Percentiles rank a stretch among this genome's conserved stretches.
phyloP scores from a whole-genome alignment of 192 early-diverging fungal species.

The Backusella morwellensis region DNA sequence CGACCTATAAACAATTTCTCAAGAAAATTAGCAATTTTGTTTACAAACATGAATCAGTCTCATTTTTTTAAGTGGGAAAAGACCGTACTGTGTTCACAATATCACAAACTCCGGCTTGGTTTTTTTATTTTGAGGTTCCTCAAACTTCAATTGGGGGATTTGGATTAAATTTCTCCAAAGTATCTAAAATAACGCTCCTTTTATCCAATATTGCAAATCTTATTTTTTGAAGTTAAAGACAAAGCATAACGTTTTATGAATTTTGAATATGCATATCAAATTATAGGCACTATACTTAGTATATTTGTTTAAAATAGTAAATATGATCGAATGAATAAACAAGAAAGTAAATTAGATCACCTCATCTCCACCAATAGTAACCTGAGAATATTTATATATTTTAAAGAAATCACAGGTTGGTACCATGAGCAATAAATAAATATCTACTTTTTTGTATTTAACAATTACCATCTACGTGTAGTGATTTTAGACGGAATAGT shows the following conservation, averaged over 20 bases:
- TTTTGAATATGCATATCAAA: no score
- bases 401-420: not conserved
- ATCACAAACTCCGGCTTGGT: not conserved
- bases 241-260: no score
- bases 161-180: no score
- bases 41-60: not conserved
- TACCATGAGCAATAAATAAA: not conserved
- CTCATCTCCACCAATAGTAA: not conserved
- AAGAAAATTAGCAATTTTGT: not conserved
- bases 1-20: not conserved
- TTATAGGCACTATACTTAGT: not conserved
- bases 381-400: not conserved
- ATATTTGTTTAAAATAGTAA: not conserved
- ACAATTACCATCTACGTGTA: not conserved
- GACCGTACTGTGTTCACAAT: not conserved
- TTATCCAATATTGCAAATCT: no score
- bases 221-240: no score
- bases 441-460: no score
- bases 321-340: not conserved
- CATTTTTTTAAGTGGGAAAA: not conserved
- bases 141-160: not conserved
- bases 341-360: not conserved
- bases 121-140: not conserved
- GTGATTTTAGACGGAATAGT: not conserved
- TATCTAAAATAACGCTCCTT: no score